Evolutionary conservation across 2,329 filamentous ascomycete genomes (phyloP).

Genomic region (Talaromyces funiculosus): DNA sequence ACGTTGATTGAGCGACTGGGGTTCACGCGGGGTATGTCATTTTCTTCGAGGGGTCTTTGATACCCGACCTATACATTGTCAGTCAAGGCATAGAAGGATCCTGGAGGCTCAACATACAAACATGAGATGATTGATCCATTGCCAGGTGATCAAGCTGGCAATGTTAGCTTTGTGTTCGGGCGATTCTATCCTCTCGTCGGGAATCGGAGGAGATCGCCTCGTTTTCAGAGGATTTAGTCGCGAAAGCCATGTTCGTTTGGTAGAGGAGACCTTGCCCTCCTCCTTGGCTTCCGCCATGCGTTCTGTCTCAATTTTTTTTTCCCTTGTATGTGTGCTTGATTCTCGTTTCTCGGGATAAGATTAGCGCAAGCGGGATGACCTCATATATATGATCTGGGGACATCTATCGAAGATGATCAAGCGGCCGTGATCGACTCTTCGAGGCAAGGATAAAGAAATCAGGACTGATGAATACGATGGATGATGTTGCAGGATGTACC

Average conservation of each 20-base stretch:
- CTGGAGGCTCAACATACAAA: constrained; percentile 44
- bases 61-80: constrained; percentile 60
- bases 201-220: constrained; percentile 44
- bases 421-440: not conserved
- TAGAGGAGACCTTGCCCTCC: constrained; percentile 3
- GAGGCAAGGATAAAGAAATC: not conserved
- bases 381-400: not conserved
- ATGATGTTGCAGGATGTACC: not conserved
- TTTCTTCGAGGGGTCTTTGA: constrained; percentile 68
- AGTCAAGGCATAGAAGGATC: not conserved
- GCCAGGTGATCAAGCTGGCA: constrained; percentile 69
- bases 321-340: not conserved
- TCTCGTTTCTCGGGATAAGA: not conserved
- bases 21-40: constrained; percentile 80
- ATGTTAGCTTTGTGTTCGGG: constrained; percentile 66
- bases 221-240: constrained; percentile 15
- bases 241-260: constrained; percentile 9
- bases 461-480: not conserved
- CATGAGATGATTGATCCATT: constrained; percentile 86
- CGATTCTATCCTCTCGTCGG: constrained; percentile 48
- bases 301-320: too few relatives aligned
- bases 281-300: constrained; percentile 13
- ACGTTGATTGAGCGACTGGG: constrained; percentile 64
- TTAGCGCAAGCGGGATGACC: not conserved
- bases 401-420: not conserved